A percentile compares a stretch with the other conserved stretches of the same genome.
These are phyloP conservation scores for Chaetomium fimeti DNA, from an alignment of 495 filamentous ascomycete genomes.

Conservation along the genomic window DNA sequence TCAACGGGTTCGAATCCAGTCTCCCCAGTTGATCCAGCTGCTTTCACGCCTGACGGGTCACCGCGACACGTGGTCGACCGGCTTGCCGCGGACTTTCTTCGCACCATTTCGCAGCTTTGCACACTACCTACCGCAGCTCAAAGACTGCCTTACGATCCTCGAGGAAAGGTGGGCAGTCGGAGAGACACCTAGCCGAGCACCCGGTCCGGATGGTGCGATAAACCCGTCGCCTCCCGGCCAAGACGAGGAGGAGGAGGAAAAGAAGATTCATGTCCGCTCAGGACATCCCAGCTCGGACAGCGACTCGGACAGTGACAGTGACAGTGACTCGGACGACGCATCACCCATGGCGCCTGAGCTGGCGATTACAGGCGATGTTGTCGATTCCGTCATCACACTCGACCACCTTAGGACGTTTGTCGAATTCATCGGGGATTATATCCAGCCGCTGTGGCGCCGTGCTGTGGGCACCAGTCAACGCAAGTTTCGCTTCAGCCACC, in stretches of 20 bases:
- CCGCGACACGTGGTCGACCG: conserved; percentile 27
- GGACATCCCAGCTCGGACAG: not conserved
- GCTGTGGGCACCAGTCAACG: conserved; percentile 29
- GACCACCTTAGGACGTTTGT: conserved; percentile 38
- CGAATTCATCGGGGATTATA: conserved; percentile 38
- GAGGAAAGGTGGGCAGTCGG: conserved; percentile 39
- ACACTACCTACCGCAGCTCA: conserved; percentile 42
- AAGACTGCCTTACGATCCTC: conserved; percentile 35
- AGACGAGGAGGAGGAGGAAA: not conserved
- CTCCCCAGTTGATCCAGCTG: conserved; percentile 36
- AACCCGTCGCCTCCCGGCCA: not conserved
- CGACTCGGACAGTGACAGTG: not conserved
- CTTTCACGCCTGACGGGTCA: conserved; percentile 27
- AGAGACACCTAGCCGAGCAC: no score
- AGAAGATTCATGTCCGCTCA: no score
- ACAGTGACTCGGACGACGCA: not conserved
- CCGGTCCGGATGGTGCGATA: not conserved
- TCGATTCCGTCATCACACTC: conserved; percentile 38
- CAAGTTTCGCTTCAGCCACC: conserved; percentile 37
- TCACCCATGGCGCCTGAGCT: not conserved
- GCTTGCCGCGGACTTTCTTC: conserved; percentile 37
- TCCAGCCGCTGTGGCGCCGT: conserved; percentile 35
- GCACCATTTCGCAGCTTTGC: conserved; percentile 43
- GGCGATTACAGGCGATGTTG: conserved; percentile 6
- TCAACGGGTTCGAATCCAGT: conserved; percentile 44